Base-by-base conservation (phyloP, 2,329 filamentous ascomycete species). In the Colletotrichum agaves region DNA sequence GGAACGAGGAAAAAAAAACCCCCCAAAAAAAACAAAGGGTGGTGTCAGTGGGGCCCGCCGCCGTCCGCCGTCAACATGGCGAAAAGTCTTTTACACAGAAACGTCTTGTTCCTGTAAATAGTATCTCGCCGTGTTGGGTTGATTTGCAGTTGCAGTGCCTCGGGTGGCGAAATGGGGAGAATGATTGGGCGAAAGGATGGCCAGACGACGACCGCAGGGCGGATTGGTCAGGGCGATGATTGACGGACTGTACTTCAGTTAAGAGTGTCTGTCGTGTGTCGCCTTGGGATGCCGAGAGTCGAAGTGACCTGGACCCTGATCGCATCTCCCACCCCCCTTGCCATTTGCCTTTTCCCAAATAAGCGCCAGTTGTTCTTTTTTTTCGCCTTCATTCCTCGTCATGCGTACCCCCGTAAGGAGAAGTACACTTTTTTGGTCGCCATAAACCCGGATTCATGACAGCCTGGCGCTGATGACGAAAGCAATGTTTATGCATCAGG, bases 161-260 rank as follows among this genome's bases (percentile, higher is more conserved):
- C 31, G 31, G 27, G 65, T 68, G 65, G 65, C 65, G 49, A 67
- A 55, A 21, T 17, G 6, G n/a, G 10, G 13, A 19, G 33, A 31
- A 12, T 50, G 60, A 63, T 63, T 67, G 60, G 63, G 44, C 31
- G n/a, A 46, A 55, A 27, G 21, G 8, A 17, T 15, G 27, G 56
- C 53, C 52, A 31, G 52, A 44, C 33, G 44, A 63, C 35, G 17
- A 31, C 49, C 19, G 60, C 46, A 63, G 60, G 64, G 64, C 64
- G 64, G 43, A 58, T 33, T 58, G 27, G 21, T 15, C 63, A 67
- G 63, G 60, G 63, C 31, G 17, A 37, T 67, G 58, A 44, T 66
- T 67, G 63, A 63, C 37, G 35, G 60, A 67, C 60, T 50, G 27
- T 49, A 31, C 13, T 49, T 27, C 23, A 5, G 23, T 49, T 13